These are phyloP conservation scores for Penicillium griseofulvum DNA, from an alignment of 2,329 filamentous ascomycete species.

Conservation along the genomic window DNA sequence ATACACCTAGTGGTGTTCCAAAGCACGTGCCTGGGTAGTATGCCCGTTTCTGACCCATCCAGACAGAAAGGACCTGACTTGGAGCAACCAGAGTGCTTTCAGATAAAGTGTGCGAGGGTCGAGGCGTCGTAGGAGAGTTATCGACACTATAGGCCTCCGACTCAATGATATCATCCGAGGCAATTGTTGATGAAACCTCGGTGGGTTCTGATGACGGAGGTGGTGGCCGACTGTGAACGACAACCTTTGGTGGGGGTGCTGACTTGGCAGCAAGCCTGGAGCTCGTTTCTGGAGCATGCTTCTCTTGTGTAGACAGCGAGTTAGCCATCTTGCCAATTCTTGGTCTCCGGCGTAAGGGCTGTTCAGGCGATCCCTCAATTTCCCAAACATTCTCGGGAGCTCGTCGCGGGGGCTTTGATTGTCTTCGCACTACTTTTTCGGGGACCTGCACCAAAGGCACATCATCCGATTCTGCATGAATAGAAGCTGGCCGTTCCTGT, in stretches of 20 bases:
- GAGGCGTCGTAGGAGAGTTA: slow-evolving; percentile 14
- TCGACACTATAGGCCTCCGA: slow-evolving; percentile 11
- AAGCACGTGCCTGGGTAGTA: slow-evolving; percentile 62
- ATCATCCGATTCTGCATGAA: slow-evolving; percentile 13
- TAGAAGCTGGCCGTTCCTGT: slow-evolving; percentile 12
- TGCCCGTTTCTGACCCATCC: slow-evolving; percentile 54
- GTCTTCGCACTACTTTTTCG: slow-evolving; percentile 19
- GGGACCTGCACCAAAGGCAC: slow-evolving; percentile 13
- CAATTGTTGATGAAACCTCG: slow-evolving; percentile 8
- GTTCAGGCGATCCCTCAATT: slow-evolving; percentile 35
- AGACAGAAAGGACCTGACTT: slow-evolving; percentile 58
- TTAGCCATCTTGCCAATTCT: slow-evolving; percentile 8
- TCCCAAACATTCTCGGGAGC: slow-evolving; percentile 35
- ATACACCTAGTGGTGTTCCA: slow-evolving; percentile 41
- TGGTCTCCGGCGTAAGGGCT: slow-evolving; percentile 18
- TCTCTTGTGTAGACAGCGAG: slow-evolving; percentile 9
- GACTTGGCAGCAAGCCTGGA: slow-evolving; percentile 4
- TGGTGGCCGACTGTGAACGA: slow-evolving; percentile 11
- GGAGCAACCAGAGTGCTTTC: slow-evolving; percentile 38
- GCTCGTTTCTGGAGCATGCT: slow-evolving; percentile 2
- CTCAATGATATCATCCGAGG: slow-evolving; percentile 10
- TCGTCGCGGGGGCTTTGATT: slow-evolving; percentile 23
- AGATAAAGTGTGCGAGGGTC: slow-evolving; percentile 4
- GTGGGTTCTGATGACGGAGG: slow-evolving; percentile 17
- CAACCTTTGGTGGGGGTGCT: slow-evolving; percentile 2